phyloP scores from a whole-genome alignment of 176 grass and related monocot genomes.

The Triticum aestivum region DNA sequence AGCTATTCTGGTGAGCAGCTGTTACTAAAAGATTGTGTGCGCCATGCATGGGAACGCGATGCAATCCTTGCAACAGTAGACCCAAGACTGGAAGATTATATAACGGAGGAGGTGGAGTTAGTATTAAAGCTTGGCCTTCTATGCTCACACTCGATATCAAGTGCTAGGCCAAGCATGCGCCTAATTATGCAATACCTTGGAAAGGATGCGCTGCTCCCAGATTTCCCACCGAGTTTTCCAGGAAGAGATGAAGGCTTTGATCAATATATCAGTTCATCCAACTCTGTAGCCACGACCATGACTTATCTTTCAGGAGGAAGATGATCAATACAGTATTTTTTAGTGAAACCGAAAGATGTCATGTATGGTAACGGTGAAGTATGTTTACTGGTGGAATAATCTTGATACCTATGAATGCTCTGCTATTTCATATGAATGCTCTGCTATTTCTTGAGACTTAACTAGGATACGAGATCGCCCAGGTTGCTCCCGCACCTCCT shows the following conservation, averaged over 20 bases:
- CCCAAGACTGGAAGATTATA: background rate
- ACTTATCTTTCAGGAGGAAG: background rate
- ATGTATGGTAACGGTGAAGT: background rate
- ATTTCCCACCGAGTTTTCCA: background rate
- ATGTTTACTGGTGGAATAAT: background rate
- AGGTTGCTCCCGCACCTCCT: too few relatives aligned
- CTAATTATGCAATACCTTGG: background rate
- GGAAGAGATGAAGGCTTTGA: background rate
- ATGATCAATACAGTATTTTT: background rate
- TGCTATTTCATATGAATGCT: too few relatives aligned
- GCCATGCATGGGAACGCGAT: background rate
- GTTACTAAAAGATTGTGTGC: background rate
- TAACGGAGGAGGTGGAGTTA: background rate
- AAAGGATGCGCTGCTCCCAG: background rate
- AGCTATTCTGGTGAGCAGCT: background rate
- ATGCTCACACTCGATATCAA: background rate
- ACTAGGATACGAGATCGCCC: too few relatives aligned
- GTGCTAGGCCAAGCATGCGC: background rate
- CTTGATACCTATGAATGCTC: background rate
- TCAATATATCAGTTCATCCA: background rate
- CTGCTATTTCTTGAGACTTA: too few relatives aligned
- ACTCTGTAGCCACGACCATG: background rate
- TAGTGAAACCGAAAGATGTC: background rate
- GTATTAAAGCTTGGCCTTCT: background rate
- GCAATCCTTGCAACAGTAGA: background rate